Percentiles rank a stretch among this genome's conserved stretches.
Conservation (phyloP, 2,329 filamentous ascomycete genomes). For the Sordariomycetes sp. region DNA sequence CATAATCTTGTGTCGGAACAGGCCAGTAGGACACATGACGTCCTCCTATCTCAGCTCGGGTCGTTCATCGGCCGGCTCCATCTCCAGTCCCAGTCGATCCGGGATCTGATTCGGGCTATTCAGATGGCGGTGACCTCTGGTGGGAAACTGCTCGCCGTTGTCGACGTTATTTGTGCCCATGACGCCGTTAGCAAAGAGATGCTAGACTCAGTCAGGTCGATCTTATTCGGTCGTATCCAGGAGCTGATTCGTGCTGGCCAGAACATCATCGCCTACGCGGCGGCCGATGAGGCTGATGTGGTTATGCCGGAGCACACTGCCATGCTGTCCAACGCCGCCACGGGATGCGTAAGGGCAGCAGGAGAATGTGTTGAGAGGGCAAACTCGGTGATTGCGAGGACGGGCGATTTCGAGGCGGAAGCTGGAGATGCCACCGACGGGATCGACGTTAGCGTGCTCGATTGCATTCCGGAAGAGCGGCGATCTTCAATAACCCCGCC, state of each 20-base stretch:
- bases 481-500: constrained; percentile 18
- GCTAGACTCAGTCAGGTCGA: constrained; percentile 57
- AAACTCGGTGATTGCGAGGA: constrained; percentile 73
- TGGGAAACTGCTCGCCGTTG: constrained; percentile 64
- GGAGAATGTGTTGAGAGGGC: constrained; percentile 87
- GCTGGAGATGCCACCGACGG: constrained; percentile 44
- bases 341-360: constrained; percentile 77
- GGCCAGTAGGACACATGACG: constrained; percentile 71
- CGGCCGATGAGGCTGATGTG: constrained; percentile 63
- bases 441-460: constrained; percentile 42
- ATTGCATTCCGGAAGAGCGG: constrained; percentile 22
- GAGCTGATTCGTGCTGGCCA: constrained; percentile 73
- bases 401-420: constrained; percentile 86
- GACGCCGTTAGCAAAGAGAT: constrained; percentile 57
- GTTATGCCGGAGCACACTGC: constrained; percentile 73
- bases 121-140: constrained; percentile 77
- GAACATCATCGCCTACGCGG: constrained; percentile 61
- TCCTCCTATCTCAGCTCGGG: constrained; percentile 80
- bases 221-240: constrained; percentile 71
- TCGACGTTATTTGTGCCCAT: constrained; percentile 74
- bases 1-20: constrained; percentile 75
- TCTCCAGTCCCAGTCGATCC: constrained; percentile 81
- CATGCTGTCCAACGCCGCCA: constrained; percentile 66
- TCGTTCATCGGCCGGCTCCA: constrained; percentile 87
- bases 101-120: constrained; percentile 72